Conservation (phyloP, 2,329 filamentous ascomycete genomes). For the Cercospora citrullina region DNA sequence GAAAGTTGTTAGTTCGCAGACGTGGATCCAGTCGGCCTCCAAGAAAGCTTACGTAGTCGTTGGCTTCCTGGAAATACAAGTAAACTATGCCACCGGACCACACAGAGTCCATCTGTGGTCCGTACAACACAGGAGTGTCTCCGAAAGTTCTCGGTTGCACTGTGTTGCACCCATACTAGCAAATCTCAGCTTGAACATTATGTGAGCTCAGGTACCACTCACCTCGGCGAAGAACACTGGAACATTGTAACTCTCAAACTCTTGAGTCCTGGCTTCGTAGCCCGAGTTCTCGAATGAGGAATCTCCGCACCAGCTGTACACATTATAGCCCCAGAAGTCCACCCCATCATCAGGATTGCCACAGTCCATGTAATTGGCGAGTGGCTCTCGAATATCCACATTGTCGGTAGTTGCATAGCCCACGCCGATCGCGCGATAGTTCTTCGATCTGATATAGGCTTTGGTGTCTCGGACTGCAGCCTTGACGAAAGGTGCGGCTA, state of each 20-base stretch:
- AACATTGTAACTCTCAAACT: conserved; percentile 86
- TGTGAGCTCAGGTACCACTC: background rate
- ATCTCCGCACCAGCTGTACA: conserved; percentile 97
- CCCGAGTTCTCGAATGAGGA: conserved; percentile 75
- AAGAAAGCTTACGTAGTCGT: conserved; percentile 62
- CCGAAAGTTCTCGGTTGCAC: conserved; percentile 72
- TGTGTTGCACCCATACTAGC: conserved; percentile 84
- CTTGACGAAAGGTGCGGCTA: conserved; percentile 91
- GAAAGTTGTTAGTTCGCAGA: background rate
- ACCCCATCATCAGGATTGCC: conserved; percentile 67
- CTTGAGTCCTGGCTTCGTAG: conserved; percentile 77
- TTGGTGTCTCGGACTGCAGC: conserved; percentile 95
- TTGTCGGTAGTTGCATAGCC: conserved; percentile 98
- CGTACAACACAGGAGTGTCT: conserved; percentile 81
- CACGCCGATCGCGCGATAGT: conserved; percentile 77
- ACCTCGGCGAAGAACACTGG: conserved; percentile 93
- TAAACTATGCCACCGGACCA: conserved; percentile 98
- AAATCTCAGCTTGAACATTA: background rate
- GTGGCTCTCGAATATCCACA: conserved; percentile 72
- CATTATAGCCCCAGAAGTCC: conserved; percentile 99
- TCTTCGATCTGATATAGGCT: conserved; percentile 79
- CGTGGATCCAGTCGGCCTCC: background rate
- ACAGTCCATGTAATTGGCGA: conserved; percentile 95
- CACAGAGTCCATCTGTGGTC: conserved; percentile 75
- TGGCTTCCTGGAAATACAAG: conserved; percentile 92